Evolutionary conservation across 805 yeast species (phyloP).

Genomic region (Yamadazyma paraphyllophila): DNA sequence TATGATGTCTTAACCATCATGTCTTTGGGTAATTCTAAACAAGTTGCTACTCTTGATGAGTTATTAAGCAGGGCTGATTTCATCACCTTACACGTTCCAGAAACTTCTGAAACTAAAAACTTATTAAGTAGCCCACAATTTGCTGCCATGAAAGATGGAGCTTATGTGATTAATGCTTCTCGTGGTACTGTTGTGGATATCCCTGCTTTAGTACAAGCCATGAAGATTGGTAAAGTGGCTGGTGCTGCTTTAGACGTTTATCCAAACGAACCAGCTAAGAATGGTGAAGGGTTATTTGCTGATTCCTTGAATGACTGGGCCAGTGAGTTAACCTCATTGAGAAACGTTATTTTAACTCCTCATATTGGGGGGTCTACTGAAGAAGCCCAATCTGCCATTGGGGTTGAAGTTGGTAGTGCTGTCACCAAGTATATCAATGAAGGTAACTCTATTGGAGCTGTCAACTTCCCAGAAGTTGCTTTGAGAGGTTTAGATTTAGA

Average conservation of each 20-base stretch:
- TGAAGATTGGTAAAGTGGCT: slow-evolving; percentile 90
- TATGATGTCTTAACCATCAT: slow-evolving; percentile 90
- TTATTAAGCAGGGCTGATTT: slow-evolving; percentile 81
- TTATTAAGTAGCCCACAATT: slow-evolving; percentile 87
- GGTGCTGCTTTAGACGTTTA: slow-evolving; percentile 97
- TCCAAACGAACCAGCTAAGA: slow-evolving; percentile 96
- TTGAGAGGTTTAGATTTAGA: slow-evolving; percentile 84
- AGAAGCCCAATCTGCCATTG: slow-evolving; percentile 97
- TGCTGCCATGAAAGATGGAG: slow-evolving; percentile 94
- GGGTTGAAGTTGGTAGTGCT: slow-evolving; percentile 88
- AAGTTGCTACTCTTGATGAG: slow-evolving; percentile 81
- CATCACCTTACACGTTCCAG: slow-evolving; percentile 93
- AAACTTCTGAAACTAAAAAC: slow-evolving; percentile 85
- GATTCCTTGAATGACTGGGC: slow-evolving; percentile 79
- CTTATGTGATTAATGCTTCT: slow-evolving; percentile 92
- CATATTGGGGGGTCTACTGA: slow-evolving; percentile 99
- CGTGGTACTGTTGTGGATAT: slow-evolving; percentile 98
- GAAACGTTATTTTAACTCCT: slow-evolving; percentile 91
- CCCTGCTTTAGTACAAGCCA: slow-evolving; percentile 87
- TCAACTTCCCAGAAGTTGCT: slow-evolving; percentile 97
- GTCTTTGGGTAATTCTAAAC: slow-evolving; percentile 96
- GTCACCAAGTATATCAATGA: slow-evolving; percentile 91
- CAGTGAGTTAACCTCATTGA: slow-evolving; percentile 72
- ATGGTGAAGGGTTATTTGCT: slow-evolving; percentile 78
- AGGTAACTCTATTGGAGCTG: slow-evolving; percentile 93